Percentiles rank a stretch among this genome's conserved stretches.
Evolutionary conservation across 768 basidiomycete species (phyloP).

Genomic region (Pleurotus tuoliensis): DNA sequence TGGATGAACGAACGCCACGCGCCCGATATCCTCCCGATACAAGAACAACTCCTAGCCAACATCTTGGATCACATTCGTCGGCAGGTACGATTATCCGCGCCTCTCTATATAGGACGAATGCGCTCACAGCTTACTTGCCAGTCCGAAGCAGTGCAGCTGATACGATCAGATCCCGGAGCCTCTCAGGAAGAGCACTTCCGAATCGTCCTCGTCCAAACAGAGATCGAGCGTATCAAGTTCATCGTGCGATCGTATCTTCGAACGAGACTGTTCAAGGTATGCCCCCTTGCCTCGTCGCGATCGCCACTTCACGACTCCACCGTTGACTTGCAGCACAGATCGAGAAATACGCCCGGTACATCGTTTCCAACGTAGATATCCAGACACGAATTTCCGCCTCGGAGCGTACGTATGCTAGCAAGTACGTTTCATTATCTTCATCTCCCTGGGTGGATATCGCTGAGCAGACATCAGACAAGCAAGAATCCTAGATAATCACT

Average conservation of each 20-base stretch:
- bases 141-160: slow-evolving; percentile 73
- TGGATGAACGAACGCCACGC: slow-evolving; percentile 87
- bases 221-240: slow-evolving; percentile 92
- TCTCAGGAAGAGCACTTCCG: slow-evolving; percentile 93
- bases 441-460: neutral
- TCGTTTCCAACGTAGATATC: slow-evolving; percentile 63
- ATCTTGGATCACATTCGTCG: slow-evolving; percentile 75
- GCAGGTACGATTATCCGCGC: slow-evolving; percentile 53
- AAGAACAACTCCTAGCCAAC: slow-evolving; percentile 60
- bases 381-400: slow-evolving; percentile 80
- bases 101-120: neutral
- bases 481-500: slow-evolving; percentile 71
- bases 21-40: slow-evolving; percentile 74
- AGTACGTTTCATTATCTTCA: slow-evolving; percentile 35
- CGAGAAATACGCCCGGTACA: slow-evolving; percentile 81
- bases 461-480: slow-evolving; percentile 55
- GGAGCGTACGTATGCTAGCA: slow-evolving; percentile 77
- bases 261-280: slow-evolving; percentile 81
- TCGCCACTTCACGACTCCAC: neutral
- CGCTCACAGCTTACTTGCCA: slow-evolving; percentile 25
- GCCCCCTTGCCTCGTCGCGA: neutral
- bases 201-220: slow-evolving; percentile 90
- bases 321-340: slow-evolving; percentile 48
- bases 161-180: slow-evolving; percentile 77
- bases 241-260: slow-evolving; percentile 87